Evolutionary conservation across 345 rosid species (phyloP).

Genomic region (Pistacia atlantica): DNA sequence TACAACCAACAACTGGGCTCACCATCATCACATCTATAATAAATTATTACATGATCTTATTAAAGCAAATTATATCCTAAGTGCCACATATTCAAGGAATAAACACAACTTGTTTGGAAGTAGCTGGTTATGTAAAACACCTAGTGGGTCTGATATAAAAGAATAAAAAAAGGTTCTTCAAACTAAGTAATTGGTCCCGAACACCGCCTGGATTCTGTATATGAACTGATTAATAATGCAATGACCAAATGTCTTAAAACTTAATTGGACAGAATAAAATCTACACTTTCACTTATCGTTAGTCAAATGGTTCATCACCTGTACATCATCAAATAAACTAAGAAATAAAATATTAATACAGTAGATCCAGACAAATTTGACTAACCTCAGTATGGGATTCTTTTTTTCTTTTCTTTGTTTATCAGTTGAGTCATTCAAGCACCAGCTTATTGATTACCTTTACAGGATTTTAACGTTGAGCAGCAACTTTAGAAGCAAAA

Average conservation of each 20-base stretch:
- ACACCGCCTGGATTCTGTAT: too few species aligned
- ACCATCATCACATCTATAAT: background rate
- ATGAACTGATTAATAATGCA: too few species aligned
- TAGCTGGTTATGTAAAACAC: too few species aligned
- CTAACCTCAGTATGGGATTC: background rate
- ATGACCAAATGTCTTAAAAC: too few species aligned
- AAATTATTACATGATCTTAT: background rate
- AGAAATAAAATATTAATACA: background rate
- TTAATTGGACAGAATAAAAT: too few species aligned
- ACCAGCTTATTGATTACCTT: background rate
- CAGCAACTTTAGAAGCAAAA: background rate
- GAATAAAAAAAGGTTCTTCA: too few species aligned
- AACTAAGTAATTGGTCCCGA: too few species aligned
- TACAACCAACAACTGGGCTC: conserved; percentile 42
- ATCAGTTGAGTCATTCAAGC: background rate
- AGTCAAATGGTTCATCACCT: background rate
- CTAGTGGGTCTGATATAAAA: too few species aligned
- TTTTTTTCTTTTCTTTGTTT: background rate
- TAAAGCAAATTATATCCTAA: background rate
- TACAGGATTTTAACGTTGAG: too few species aligned
- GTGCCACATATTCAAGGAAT: background rate
- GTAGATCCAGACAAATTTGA: conserved; percentile 16
- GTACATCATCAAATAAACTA: background rate
- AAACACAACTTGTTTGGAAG: too few species aligned
- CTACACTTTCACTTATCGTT: background rate